Conservation (phyloP, 2,329 filamentous ascomycete species). For the Curvularia spicifera region DNA sequence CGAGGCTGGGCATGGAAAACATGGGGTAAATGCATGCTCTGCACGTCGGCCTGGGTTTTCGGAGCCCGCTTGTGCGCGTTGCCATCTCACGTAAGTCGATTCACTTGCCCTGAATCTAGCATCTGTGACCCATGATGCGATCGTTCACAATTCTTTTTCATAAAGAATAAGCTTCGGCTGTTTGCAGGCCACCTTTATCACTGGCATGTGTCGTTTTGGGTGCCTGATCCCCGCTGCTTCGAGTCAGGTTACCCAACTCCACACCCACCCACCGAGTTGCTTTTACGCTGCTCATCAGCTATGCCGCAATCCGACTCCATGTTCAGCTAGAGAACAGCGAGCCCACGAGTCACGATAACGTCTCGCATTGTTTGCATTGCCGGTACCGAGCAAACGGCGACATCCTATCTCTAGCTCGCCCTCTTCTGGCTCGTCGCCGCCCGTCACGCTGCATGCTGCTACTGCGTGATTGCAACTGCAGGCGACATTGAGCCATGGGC, state of each 20-base stretch:
- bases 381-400: constrained; percentile 9
- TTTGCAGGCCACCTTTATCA: neutral
- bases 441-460: constrained; percentile 20
- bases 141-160: neutral
- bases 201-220: constrained; percentile 1
- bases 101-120: neutral
- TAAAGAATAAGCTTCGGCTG: neutral
- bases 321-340: constrained; percentile 12
- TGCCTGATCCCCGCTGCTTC: constrained; percentile 9
- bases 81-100: constrained; percentile 2
- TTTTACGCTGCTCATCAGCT: constrained; percentile 8
- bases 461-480: constrained; percentile 16
- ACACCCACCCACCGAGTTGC: neutral
- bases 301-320: constrained; percentile 27
- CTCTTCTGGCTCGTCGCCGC: constrained; percentile 6
- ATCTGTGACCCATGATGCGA: neutral
- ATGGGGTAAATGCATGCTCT: constrained; percentile 9
- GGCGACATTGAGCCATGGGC: constrained; percentile 12
- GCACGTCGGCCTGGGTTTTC: constrained; percentile 16
- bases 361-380: constrained; percentile 17
- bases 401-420: constrained; percentile 20
- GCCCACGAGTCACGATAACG: constrained; percentile 14
- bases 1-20: constrained; percentile 6
- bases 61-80: constrained; percentile 15
- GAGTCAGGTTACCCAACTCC: constrained; percentile 8